Conservation (phyloP, 2,329 filamentous ascomycete genomes). For the Nannizziopsis arthrosporioides region DNA sequence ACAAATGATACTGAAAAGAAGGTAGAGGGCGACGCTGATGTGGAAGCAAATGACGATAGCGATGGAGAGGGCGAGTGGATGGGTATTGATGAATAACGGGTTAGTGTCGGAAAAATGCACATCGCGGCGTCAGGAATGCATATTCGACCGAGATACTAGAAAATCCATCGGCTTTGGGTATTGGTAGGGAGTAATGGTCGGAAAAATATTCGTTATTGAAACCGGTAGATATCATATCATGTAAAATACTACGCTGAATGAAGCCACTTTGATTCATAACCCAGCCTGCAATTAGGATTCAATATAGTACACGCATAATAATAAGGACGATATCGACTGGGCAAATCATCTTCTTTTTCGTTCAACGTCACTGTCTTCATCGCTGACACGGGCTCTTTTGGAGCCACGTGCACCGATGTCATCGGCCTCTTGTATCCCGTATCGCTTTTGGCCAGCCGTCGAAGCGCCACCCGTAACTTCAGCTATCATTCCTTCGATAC, state of each 20-base stretch:
- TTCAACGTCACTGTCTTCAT: slow-evolving; percentile 40
- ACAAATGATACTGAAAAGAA: slow-evolving; percentile 17
- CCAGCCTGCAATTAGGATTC: too few species aligned
- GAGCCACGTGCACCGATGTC: slow-evolving; percentile 25
- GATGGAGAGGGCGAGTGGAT: slow-evolving; percentile 44
- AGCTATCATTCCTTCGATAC: slow-evolving; percentile 84
- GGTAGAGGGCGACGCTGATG: slow-evolving; percentile 18
- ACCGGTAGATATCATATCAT: too few species aligned
- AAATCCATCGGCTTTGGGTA: not conserved
- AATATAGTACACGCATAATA: too few species aligned
- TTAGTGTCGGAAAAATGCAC: not conserved
- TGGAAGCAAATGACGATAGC: slow-evolving; percentile 20
- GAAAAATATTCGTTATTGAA: not conserved
- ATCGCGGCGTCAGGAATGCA: not conserved
- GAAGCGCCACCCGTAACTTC: slow-evolving; percentile 52
- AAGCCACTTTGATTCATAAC: too few species aligned
- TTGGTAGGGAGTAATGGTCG: not conserved
- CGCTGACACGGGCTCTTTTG: slow-evolving; percentile 69
- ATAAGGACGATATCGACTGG: not conserved
- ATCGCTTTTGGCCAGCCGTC: slow-evolving; percentile 38
- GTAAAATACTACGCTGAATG: too few species aligned
- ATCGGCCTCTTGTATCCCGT: slow-evolving; percentile 34
- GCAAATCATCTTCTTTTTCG: slow-evolving; percentile 11
- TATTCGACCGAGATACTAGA: not conserved
- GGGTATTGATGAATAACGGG: slow-evolving; percentile 37